Base-by-base conservation (phyloP, 2,329 filamentous ascomycete species). In the Chrysoporthe deuterocubensis region DNA sequence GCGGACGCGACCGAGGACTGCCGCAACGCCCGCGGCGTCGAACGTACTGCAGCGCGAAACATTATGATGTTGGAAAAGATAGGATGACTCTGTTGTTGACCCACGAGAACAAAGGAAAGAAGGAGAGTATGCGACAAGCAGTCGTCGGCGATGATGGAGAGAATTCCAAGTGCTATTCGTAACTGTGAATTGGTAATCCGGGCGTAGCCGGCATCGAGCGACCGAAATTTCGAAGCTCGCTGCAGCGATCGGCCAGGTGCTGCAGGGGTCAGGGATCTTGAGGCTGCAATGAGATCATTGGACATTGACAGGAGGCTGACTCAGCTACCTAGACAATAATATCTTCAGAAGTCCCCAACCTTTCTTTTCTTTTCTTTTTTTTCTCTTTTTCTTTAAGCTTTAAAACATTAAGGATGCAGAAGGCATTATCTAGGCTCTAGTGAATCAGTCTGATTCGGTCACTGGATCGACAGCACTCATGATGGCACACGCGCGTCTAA, bases 41-140 rank as follows among this genome's bases (percentile, higher is more conserved):
- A 80, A 73, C 84, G 80, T 73, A 85, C 73, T 62, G 83, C 81
- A 72, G 82, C 77, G 77, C 85, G 84, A 71, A 86, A 87, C 86
- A 88, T 87, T 58, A 66, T 65, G 67, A 69, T 64, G 64, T 4
- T 46, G 42, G 65, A 60, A 37, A 21, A 63, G 18, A 37, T 57
- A 26, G 6, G 18, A 21, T 18, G 26, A 32, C 3, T 5, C 18
- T 7, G 9, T 40, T 40, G 54, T 6, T n/a, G 26, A 61, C 34
- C 16, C 43, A 26, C 62, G 61, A 62, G 48, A 64, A 72, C 68
- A 69, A 62, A 71, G 64, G 71, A 56, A 65, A 68, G 37, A 48
- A 69, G 68, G 56, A 61, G n/a, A 21, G 42, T 40, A 43, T 43
- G 69, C 40, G 58, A 61, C 58, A 46, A 61, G 37, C 7, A 21